A percentile compares a stretch with the other conserved stretches of the same genome.
Conservation (phyloP, 495 filamentous ascomycete genomes). For the Penicillium coprophilum region DNA sequence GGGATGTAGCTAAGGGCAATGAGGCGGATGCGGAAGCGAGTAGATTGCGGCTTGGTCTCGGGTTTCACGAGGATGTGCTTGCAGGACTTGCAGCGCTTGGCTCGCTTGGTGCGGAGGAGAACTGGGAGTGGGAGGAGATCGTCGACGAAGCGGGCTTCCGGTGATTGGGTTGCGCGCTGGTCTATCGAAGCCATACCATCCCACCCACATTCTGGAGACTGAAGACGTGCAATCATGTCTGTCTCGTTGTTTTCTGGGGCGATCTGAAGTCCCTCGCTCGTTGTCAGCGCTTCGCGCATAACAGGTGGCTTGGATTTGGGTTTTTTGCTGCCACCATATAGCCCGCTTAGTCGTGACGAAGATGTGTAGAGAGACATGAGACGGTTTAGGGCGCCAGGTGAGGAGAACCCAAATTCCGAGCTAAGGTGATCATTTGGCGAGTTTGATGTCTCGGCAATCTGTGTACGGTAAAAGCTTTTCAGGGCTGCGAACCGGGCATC, state of each 20-base stretch:
- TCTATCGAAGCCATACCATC: slow-evolving; percentile 51
- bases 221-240: slow-evolving; percentile 42
- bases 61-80: slow-evolving; percentile 94
- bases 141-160: slow-evolving; percentile 54
- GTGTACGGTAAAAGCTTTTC: slow-evolving; percentile 69
- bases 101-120: slow-evolving; percentile 84
- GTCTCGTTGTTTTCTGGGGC: slow-evolving; percentile 52
- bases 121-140: slow-evolving; percentile 77
- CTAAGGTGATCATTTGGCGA: slow-evolving; percentile 52
- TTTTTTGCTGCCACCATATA: slow-evolving; percentile 60
- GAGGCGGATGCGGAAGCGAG: slow-evolving; percentile 83
- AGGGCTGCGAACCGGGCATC: slow-evolving; percentile 52
- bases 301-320: slow-evolving; percentile 61
- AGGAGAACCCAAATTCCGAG: slow-evolving; percentile 62
- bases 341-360: slow-evolving; percentile 39
- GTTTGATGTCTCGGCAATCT: slow-evolving; percentile 60
- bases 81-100: slow-evolving; percentile 88
- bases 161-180: slow-evolving; percentile 53
- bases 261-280: slow-evolving; percentile 66
- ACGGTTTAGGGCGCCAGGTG: slow-evolving; percentile 75
- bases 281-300: slow-evolving; percentile 75
- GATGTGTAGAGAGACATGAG: slow-evolving; percentile 91
- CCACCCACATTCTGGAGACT: slow-evolving; percentile 51
- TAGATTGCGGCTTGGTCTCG: slow-evolving; percentile 83
- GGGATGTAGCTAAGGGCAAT: slow-evolving; percentile 90